These are phyloP conservation scores for Exophiala aquamarina DNA, from an alignment of 2,329 filamentous ascomycete species.

Conservation along the genomic window DNA sequence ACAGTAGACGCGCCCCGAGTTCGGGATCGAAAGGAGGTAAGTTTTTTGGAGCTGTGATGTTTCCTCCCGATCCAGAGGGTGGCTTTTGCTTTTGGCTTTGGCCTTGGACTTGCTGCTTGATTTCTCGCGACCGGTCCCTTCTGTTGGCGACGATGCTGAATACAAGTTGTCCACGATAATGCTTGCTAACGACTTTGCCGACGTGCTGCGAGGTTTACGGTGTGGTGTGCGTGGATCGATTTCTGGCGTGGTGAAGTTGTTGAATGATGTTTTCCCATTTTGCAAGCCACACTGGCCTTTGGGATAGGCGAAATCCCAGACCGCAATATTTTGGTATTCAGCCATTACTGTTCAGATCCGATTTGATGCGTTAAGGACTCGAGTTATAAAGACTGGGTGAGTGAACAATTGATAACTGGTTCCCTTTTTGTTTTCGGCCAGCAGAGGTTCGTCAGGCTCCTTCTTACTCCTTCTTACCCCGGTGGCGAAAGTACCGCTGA, in stretches of 20 bases:
- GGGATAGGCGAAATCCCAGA: conserved; percentile 20
- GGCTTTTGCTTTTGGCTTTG: conserved; percentile 4
- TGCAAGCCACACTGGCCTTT: conserved; percentile 9
- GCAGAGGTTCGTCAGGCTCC: too few relatives aligned
- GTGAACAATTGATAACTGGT: too few relatives aligned
- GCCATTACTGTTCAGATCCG: too few relatives aligned
- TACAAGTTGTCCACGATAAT: not conserved
- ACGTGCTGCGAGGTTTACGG: not conserved
- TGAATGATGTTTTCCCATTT: conserved; percentile 1
- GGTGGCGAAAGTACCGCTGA: too few relatives aligned
- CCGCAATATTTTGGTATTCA: too few relatives aligned
- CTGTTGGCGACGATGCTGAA: too few relatives aligned
- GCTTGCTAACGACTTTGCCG: not conserved
- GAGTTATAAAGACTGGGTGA: too few relatives aligned
- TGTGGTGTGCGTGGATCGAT: not conserved
- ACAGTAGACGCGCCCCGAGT: conserved; percentile 1
- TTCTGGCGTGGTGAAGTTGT: not conserved
- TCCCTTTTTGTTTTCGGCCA: too few relatives aligned
- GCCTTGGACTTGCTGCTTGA: not conserved
- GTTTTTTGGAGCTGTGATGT: not conserved
- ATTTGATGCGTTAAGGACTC: too few relatives aligned
- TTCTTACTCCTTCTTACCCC: too few relatives aligned
- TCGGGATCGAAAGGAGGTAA: conserved; percentile 18
- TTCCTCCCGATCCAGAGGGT: not conserved
- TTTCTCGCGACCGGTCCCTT: not conserved